Base-by-base conservation (phyloP, 306 rosid species). In the Prunus fruticosa region DNA sequence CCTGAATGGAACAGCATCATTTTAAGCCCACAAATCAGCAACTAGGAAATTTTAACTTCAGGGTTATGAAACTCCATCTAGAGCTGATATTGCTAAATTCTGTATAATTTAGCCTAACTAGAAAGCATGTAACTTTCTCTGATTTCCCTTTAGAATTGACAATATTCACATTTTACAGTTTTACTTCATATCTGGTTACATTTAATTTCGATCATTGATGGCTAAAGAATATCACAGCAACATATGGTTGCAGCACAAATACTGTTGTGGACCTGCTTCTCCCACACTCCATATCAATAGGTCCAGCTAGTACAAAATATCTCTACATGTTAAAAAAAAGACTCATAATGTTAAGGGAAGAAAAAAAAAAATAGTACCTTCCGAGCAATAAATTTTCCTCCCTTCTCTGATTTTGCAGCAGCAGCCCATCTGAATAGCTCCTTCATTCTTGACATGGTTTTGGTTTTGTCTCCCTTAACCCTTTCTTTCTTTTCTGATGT, bases 341-440 rank as follows among this genome's bases (percentile, higher is more conserved):
- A 23, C 34, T 12, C 23, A 23, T 6, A 60, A 16, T 8, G 38
- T 28, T 1, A 6, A 28, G 45, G 5, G 0, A 7, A 15, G 12
- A 30, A 28, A 16, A 22, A 22, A 23, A 65, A 11, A 19, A 45
- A 64, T 32, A 49, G 60, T 77, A 92, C 99, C 97, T 88, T 95
- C 75, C 81, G 78, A 38, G 88, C 87, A 64, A 82, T 72, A 79
- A 83, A 82, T 75, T 88, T 92, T 23, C 85, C 88, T 54, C 88
- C 92, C 79, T 80, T 95, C 49, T 91, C 97, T 74, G 97, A 72
- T 80, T 84, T 95, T n/a, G 89, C 78, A 72, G 90, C 81, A 20
- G 93, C 84, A 56, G 92, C 97, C 99, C 99, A 92, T 86, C 96
- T 88, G 66, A 92, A 79, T 0, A 95, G 84, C 89, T 95, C 96